Conservation (phyloP, 2,329 filamentous ascomycete species). For the Fusarium odoratissimum region DNA sequence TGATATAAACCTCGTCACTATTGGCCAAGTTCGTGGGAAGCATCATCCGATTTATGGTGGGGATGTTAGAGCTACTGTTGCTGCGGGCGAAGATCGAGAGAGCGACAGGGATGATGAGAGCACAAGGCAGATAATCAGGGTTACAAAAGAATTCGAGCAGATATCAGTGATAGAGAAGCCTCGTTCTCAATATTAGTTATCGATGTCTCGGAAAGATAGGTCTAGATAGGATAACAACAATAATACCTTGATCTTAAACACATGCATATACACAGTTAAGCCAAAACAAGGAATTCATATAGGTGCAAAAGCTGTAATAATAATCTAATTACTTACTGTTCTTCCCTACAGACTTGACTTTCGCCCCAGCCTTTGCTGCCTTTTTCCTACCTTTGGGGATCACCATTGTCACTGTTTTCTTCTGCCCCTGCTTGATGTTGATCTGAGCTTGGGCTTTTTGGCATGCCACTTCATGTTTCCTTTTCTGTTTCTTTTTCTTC, state of each 20-base stretch:
- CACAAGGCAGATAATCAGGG: conserved; percentile 15
- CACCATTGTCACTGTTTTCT: not conserved
- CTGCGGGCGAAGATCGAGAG: not conserved
- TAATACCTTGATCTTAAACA: not conserved
- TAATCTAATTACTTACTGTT: not conserved
- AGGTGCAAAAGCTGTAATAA: accelerated
- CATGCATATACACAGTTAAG: no score
- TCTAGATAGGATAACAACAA: not conserved
- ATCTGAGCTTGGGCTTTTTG: not conserved
- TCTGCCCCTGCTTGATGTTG: not conserved
- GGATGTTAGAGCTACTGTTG: not conserved
- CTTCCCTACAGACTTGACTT: accelerated
- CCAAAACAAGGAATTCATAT: no score
- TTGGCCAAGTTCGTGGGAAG: conserved; percentile 9
- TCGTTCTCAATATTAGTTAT: not conserved
- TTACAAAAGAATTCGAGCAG: not conserved
- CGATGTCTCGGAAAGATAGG: no score
- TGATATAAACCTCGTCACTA: conserved; percentile 11
- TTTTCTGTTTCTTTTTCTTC: not conserved
- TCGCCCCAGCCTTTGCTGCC: not conserved
- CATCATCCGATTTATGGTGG: not conserved
- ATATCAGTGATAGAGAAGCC: not conserved
- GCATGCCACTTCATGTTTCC: no score
- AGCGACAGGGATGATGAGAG: conserved; percentile 17
- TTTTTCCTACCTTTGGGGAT: not conserved